phyloP scores from a whole-genome alignment of 2,329 filamentous ascomycete genomes.

The Magnaporthiopsis poae region DNA sequence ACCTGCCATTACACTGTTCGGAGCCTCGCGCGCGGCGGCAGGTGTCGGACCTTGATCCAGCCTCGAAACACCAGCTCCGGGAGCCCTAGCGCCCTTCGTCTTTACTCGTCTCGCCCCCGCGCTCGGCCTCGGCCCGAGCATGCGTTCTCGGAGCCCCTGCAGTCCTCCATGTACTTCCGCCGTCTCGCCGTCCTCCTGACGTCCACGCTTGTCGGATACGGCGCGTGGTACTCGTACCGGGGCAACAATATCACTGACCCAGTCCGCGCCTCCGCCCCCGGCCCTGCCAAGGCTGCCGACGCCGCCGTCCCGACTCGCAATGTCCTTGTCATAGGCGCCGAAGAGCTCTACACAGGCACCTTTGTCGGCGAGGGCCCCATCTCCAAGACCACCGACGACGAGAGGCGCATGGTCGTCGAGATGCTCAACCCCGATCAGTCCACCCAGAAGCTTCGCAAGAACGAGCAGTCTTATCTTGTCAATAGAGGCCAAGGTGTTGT shows the following conservation, averaged over 20 bases:
- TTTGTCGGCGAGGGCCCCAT: conserved; percentile 78
- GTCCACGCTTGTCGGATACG: conserved; percentile 63
- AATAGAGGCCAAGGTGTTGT: conserved; percentile 83
- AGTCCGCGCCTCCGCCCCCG: conserved; percentile 5
- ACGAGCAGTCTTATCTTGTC: conserved; percentile 85
- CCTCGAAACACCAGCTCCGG: conserved; percentile 3
- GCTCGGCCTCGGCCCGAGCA: conserved; percentile 23
- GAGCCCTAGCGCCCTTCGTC: conserved; percentile 29
- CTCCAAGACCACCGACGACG: conserved; percentile 76
- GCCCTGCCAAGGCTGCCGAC: conserved; percentile 11
- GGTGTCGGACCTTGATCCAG: conserved; percentile 6
- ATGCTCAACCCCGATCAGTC: conserved; percentile 96
- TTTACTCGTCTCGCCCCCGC: conserved; percentile 23
- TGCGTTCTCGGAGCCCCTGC: conserved; percentile 38
- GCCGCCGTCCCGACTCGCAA: conserved; percentile 44
- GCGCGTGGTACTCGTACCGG: conserved; percentile 66
- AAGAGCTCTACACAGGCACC: conserved; percentile 79
- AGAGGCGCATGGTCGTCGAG: conserved; percentile 77
- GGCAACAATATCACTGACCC: conserved; percentile 18
- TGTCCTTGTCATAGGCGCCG: conserved; percentile 79
- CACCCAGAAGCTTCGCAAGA: conserved; percentile 75
- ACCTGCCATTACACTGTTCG: conserved; percentile 55
- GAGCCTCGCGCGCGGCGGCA: conserved; percentile 38
- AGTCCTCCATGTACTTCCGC: conserved; percentile 67
- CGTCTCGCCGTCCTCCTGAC: conserved; percentile 57